Conservation (phyloP, 768 basidiomycete species). For the Phanerochaete carnosa region DNA sequence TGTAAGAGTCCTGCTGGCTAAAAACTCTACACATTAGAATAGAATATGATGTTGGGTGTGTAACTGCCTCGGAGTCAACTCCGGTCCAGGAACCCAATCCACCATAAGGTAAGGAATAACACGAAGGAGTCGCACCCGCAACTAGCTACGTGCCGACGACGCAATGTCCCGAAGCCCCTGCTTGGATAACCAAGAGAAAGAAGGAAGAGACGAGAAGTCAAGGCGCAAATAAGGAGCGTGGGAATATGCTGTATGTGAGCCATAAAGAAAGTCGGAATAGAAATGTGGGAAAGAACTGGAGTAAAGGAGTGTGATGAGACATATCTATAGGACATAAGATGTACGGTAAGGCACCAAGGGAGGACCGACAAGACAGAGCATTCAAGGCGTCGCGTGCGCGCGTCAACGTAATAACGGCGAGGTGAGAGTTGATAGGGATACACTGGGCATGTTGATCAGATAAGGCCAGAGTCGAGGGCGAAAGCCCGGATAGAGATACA, state of each 20-base stretch:
- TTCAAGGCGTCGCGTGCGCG: not conserved
- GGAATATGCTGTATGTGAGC: not conserved
- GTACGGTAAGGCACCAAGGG: not conserved
- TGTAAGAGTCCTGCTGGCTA: not conserved
- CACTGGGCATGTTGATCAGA: not conserved
- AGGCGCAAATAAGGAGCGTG: not conserved
- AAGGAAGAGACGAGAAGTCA: not conserved
- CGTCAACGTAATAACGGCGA: not conserved
- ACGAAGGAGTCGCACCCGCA: not conserved
- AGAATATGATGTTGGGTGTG: not conserved
- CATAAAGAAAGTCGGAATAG: not conserved
- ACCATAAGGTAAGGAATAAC: not conserved
- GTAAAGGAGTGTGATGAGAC: conserved; percentile 4
- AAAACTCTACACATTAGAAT: conserved; percentile 3
- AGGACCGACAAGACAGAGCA: not conserved
- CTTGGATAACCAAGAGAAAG: not conserved
- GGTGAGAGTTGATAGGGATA: not conserved
- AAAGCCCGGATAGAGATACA: not conserved
- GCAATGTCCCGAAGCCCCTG: not conserved
- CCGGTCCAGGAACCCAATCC: not conserved
- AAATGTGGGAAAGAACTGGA: not conserved
- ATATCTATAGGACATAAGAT: not conserved
- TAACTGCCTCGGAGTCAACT: not conserved
- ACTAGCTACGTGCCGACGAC: not conserved
- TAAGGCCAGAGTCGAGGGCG: not conserved